Evolutionary conservation across 2,329 filamentous ascomycete species (phyloP), one percentile per base, ranked within the genome.

Genomic region (Venturiaceae sp.): DNA sequence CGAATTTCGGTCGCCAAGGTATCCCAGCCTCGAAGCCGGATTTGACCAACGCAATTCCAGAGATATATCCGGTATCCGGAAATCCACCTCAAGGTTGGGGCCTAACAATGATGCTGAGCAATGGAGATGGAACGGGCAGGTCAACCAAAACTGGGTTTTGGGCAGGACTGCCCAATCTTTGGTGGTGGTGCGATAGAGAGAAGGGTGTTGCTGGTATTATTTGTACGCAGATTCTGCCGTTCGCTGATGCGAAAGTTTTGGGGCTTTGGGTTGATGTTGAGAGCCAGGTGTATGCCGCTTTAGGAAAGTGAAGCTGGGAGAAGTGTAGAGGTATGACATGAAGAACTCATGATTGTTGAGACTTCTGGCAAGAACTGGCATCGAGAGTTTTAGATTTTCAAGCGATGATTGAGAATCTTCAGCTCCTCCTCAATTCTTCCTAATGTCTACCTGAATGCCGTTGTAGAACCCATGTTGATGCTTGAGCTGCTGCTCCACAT

Each of bases 1-100:
- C 70, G 1, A 63, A 72, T 55, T 72, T 71, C 58, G 71, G 66
- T 8, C 60, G 69, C 21, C 58, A 66, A 30, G 65, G 64, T n/a
- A 67, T 71, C 46, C 60, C 64, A 2, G 64, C 65, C 14, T 64
- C 69, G 5, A 72, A 71, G 60, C 61, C 66, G 16, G 69, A 71
- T 53, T 63, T 65, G 39, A 66, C 68, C 2, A 71, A 69, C 59
- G 52, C 32, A 11, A 23, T 61, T 13, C 57, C 50, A n/a, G 30
- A 54, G 14, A 21, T 58, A 41, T 58, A 58, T 30, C 55, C 55
- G 11, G 11, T 11, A 39, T 63, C 66, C 36, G 72, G 73, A 21
- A 71, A 79, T 60, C 76, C 75, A 23, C 79, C 83, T 0, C 83
- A 87, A 65, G 85, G 85, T 14, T 87, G 83, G 83, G 83, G 83